Conservation (phyloP, 257 asterid genomes). For the Ophiorrhiza pumila region DNA sequence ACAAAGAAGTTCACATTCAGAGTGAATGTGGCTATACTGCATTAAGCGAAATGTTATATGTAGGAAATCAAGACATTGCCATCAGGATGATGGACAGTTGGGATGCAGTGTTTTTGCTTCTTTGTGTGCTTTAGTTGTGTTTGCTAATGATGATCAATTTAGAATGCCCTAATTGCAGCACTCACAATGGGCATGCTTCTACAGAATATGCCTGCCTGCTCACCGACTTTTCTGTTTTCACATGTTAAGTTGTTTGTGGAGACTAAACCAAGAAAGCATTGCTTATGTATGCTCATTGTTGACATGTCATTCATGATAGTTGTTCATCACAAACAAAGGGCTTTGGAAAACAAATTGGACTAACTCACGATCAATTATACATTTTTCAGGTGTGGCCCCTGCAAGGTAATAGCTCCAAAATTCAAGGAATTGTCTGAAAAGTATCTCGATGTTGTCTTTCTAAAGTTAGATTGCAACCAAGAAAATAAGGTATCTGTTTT, state of each 20-base stretch:
- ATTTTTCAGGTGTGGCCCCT: slow-evolving; percentile 90
- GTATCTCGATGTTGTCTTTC: slow-evolving; percentile 66
- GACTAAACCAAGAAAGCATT: neutral
- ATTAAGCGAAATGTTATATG: neutral
- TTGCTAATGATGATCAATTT: neutral
- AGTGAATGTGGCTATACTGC: neutral
- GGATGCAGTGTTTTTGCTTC: neutral
- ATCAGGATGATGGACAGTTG: neutral
- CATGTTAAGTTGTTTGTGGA: neutral
- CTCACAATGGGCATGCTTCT: neutral
- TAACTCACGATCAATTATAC: neutral
- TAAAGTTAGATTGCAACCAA: slow-evolving; percentile 93
- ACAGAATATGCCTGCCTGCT: neutral
- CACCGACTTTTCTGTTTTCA: neutral
- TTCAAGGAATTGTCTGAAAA: slow-evolving; percentile 53
- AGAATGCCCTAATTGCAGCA: neutral
- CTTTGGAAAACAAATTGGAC: neutral
- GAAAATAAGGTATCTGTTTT: slow-evolving; percentile 57
- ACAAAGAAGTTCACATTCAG: neutral
- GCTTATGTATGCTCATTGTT: neutral
- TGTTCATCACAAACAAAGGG: neutral
- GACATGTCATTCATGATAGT: neutral
- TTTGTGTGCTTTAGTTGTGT: neutral
- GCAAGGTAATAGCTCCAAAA: slow-evolving; percentile 85
- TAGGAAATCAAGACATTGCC: neutral